Percentiles rank a stretch among this genome's conserved stretches.
Evolutionary conservation across 148 eudicot genomes (phyloP).

Genomic region (Nyssa sinensis): DNA sequence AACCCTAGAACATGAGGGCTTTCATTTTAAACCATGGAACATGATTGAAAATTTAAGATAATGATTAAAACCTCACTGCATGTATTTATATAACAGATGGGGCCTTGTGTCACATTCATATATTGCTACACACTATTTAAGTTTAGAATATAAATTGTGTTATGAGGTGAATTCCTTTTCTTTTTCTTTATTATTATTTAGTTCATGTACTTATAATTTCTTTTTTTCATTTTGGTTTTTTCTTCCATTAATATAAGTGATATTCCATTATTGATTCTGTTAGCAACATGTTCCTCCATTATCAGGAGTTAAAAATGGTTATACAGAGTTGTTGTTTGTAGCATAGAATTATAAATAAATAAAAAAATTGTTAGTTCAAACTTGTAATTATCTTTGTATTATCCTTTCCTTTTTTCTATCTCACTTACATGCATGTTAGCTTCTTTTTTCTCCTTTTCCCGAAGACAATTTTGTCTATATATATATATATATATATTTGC

Average conservation of each 20-base stretch:
- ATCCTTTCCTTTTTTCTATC: too few species aligned
- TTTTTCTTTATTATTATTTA: too few species aligned
- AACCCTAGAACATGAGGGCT: constrained; percentile 2
- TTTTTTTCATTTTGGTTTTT: not conserved
- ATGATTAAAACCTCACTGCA: too few species aligned
- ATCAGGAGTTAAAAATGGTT: not conserved
- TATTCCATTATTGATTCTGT: not conserved
- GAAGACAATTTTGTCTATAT: too few species aligned
- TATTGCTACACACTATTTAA: too few species aligned
- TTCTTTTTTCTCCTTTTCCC: too few species aligned
- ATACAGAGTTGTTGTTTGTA: not conserved
- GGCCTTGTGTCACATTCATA: not conserved
- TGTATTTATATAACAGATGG: not conserved
- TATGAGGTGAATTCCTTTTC: not conserved
- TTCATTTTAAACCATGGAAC: constrained; percentile 1
- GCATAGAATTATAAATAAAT: too few species aligned
- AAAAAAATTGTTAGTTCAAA: too few species aligned
- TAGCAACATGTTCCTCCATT: too few species aligned
- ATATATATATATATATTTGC: not conserved
- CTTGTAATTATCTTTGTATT: too few species aligned
- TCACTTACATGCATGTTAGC: too few species aligned
- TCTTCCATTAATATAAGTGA: not conserved
- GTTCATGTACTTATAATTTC: not conserved
- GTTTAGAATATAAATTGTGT: not conserved
- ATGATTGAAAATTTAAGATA: not conserved